Conservation (phyloP, 2,329 filamentous ascomycete species). For the Aspergillus quadricinctus region DNA sequence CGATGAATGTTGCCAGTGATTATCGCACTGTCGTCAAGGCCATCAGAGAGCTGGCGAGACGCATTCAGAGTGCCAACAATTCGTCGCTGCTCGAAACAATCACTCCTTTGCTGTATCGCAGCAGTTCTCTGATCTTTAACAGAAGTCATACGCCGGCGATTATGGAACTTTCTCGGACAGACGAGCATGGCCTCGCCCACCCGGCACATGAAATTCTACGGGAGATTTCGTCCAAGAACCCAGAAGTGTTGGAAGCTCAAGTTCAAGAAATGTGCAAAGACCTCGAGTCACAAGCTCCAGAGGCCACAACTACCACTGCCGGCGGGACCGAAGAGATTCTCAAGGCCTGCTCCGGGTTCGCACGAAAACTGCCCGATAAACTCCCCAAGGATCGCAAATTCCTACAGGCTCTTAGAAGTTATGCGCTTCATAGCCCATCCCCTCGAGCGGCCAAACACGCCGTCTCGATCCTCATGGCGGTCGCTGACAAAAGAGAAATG, state of each 20-base stretch:
- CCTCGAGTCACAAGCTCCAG: conserved; percentile 75
- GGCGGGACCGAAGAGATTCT: conserved; percentile 78
- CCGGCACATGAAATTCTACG: conserved; percentile 85
- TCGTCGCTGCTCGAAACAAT: conserved; percentile 70
- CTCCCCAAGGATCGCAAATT: conserved; percentile 79
- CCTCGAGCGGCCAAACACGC: conserved; percentile 88
- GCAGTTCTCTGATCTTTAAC: conserved; percentile 84
- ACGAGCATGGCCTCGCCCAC: conserved; percentile 71
- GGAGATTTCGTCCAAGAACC: conserved; percentile 84
- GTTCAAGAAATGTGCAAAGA: conserved; percentile 87
- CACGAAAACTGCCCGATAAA: conserved; percentile 77
- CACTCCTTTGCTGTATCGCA: conserved; percentile 75
- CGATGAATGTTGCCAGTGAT: conserved; percentile 79
- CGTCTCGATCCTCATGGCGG: conserved; percentile 80
- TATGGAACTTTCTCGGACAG: conserved; percentile 78
- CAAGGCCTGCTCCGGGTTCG: conserved; percentile 90
- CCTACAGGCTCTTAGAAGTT: conserved; percentile 72
- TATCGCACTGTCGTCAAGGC: conserved; percentile 88
- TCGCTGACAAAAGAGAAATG: conserved; percentile 72
- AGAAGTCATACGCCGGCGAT: conserved; percentile 88
- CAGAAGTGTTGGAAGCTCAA: conserved; percentile 87
- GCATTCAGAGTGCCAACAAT: conserved; percentile 64
- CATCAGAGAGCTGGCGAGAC: conserved; percentile 82
- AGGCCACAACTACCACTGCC: conserved; percentile 63
- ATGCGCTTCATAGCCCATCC: conserved; percentile 76